Base-by-base conservation (phyloP, 2,329 filamentous ascomycete species). In the Pestalotiopsis sp. region DNA sequence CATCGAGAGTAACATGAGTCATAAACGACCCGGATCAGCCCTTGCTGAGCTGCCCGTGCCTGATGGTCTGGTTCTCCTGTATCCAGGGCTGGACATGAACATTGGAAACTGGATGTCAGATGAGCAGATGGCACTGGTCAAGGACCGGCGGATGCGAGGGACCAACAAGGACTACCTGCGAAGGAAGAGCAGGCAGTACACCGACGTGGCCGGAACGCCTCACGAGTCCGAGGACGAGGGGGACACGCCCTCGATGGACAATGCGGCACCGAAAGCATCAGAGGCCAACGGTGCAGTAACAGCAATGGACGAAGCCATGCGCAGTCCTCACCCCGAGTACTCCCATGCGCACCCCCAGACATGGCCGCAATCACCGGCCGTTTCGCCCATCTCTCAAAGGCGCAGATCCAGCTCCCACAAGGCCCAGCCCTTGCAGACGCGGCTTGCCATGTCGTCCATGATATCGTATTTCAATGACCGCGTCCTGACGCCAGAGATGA, bases 71-170 rank as follows among this genome's bases (percentile, higher is more conserved):
- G 86, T 98, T 0, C 85, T 97, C 63, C 90, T 97, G 69, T 99
- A 99, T 76, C 96, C 96, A 0, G 91, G 92, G 0, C 83, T 99
- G 69, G 96, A 98, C 76, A 94, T 98, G 92, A 98, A 97, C 76
- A 98, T 98, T 72, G 94, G 94, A 49, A 98, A 95, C 79, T 99
- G 96, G 96, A 98, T 99, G 95, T 95, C 94, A 0, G 95, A 98
- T 75, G 95, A 98, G 79, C 95, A 99, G 78, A 97, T 98, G 94
- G 90, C 94, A 0, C 83, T 99, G 70, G 97, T 99, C 71, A 91
- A 94, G 72, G 95, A 97, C 71, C 90, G 94, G 12, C 88, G 90
- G 69, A 90, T 91, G 77, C 88, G 94, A 27, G 91, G 91, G 74
- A 94, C 91, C 1, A 97, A 98, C 76, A 87, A 88, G 68, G 87